A percentile compares a stretch with the other conserved stretches of the same genome.
Conservation (phyloP, 192 early-diverging fungal genomes). For the Backusella psychrophila region DNA sequence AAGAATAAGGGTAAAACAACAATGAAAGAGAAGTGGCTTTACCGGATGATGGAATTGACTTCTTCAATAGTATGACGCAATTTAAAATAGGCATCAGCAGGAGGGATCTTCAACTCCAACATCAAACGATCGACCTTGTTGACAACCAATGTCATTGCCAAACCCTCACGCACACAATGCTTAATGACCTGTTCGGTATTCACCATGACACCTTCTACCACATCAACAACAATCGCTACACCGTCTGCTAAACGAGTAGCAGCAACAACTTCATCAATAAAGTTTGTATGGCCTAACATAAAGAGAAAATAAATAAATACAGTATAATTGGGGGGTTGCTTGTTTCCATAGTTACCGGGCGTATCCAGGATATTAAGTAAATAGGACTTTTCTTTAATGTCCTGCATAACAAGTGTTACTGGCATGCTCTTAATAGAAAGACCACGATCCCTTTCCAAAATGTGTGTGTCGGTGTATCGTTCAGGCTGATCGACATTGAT, state of each 20-base stretch:
- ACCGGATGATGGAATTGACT: slow-evolving; percentile 81
- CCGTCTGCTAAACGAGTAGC: slow-evolving; percentile 88
- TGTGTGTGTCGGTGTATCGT: slow-evolving; percentile 92
- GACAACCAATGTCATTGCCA: slow-evolving; percentile 85
- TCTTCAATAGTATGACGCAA: slow-evolving; percentile 94
- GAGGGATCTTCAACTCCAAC: slow-evolving; percentile 93
- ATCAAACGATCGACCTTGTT: slow-evolving; percentile 99
- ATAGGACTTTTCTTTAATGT: slow-evolving; percentile 85
- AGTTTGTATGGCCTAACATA: slow-evolving; percentile 82
- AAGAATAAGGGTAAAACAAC: not conserved
- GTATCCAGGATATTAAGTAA: slow-evolving; percentile 91
- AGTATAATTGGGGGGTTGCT: not conserved
- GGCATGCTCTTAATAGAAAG: slow-evolving; percentile 94
- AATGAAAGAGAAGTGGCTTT: not conserved
- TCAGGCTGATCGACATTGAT: slow-evolving; percentile 53
- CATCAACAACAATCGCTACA: slow-evolving; percentile 90
- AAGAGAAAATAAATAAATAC: not conserved
- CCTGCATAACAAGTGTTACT: slow-evolving; percentile 86
- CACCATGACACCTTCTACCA: slow-evolving; percentile 94
- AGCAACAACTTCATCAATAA: slow-evolving; percentile 90
- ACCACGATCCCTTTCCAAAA: slow-evolving; percentile 85
- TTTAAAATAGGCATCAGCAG: slow-evolving; percentile 96
- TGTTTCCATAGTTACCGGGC: slow-evolving; percentile 58
- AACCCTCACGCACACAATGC: slow-evolving; percentile 73
- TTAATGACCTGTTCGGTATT: slow-evolving; percentile 87